Evolutionary conservation across 805 yeast genomes (phyloP), one percentile per base, ranked within the genome.

Genomic region (Lipomyces yamanashiensis): DNA sequence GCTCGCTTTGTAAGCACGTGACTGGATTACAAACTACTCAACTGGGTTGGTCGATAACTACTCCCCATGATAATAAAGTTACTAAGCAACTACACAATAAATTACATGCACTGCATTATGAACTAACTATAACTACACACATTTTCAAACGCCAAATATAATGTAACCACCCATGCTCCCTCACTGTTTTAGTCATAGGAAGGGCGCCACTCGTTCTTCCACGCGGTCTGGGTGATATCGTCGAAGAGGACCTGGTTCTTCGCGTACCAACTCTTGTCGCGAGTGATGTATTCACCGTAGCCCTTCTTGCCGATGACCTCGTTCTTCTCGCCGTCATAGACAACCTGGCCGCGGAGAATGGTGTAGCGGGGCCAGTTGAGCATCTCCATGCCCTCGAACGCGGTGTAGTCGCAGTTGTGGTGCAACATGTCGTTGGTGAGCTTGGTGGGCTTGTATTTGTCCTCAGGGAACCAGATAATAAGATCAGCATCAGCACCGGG

Each of bases 401-500:
- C 71, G 33, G 73, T 71, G 64, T 71, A 71, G 59, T 71, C 73
- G 53, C 72, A 64, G 49, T 67, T 50, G 44, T 71, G 73, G 43
- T 71, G 73, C 41, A 71, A 55, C 67, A 60, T 63, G 23, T 43
- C 58, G 64, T 71, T 71, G 66, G 76, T 78, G 71, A 6, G 80
- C 81, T 68, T 78, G 5, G 73, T 66, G 23, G 62, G 45, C 54
- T 67, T 61, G 72, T 78, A 71, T 52, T 72, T 58, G 17, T 71
- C 74, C 60, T 75, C 72, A 10, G 83, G 82, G 70, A 81, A 79
- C 85, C 85, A 81, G 44, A 81, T 75, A 3, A 78, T 78, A 23
- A 81, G 51, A 67, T 81, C 85, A 3, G 84, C 85, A 73, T 81
- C 85, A 63, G 75, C 73, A 5, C 85, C 85, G 36, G 81, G 79